A percentile compares a stretch with the other conserved stretches of the same genome.
Evolutionary conservation across 2,329 filamentous ascomycete genomes (phyloP).

Genomic region (Gaeumannomyces sp.): DNA sequence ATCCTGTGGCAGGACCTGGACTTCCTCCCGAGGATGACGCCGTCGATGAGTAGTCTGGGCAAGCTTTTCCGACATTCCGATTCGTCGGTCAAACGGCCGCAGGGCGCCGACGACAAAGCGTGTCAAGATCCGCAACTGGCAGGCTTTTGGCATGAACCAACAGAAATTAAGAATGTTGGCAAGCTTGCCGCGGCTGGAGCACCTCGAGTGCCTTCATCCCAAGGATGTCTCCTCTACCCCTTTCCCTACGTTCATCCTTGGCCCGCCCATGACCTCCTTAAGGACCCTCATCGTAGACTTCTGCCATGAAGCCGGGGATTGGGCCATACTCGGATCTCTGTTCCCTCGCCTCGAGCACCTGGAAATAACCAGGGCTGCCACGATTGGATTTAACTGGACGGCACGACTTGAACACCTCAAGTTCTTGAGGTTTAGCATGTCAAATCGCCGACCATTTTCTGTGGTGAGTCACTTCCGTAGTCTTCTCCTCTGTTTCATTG

Average conservation of each 20-base stretch:
- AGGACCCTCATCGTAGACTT: neutral
- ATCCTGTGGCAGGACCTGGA: constrained; percentile 7
- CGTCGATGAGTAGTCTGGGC: constrained; percentile 1
- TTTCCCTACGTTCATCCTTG: neutral
- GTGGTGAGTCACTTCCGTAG: neutral
- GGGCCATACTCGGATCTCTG: neutral
- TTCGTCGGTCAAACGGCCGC: neutral
- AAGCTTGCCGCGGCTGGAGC: constrained; percentile 3
- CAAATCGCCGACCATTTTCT: neutral
- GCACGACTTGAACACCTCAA: neutral
- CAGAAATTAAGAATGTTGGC: constrained; percentile 1
- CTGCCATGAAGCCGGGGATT: neutral
- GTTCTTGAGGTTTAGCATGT: neutral
- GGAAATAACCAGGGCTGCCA: neutral
- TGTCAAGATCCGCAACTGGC: constrained; percentile 1
- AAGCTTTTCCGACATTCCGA: constrained; percentile 4
- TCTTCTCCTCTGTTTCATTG: neutral
- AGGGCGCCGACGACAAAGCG: constrained; percentile 8
- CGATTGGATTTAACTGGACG: neutral
- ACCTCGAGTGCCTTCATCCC: constrained; percentile 1
- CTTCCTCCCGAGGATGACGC: neutral
- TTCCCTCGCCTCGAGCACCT: neutral
- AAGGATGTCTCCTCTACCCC: neutral
- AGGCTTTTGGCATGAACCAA: neutral
- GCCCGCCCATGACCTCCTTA: neutral